Percentiles rank a stretch among this genome's conserved stretches.
Conservation (phyloP, 2,329 filamentous ascomycete species). For the Cryphonectria naterciae region DNA sequence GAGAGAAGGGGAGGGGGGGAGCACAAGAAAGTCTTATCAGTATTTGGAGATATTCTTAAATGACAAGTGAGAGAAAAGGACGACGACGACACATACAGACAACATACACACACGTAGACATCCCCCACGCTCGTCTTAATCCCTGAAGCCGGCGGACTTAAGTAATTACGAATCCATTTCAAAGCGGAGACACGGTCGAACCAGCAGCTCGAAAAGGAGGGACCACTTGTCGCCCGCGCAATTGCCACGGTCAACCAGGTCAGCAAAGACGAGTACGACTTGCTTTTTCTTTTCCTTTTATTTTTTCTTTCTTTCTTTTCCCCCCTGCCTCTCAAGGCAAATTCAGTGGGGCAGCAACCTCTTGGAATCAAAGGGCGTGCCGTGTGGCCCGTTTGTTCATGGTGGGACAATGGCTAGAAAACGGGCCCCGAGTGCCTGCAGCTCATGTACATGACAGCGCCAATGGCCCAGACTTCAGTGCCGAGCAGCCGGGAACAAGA, state of each 20-base stretch:
- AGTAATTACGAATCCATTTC: slow-evolving; percentile 15
- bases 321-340: neutral
- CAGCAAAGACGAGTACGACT: neutral
- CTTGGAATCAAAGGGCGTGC: neutral
- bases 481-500: slow-evolving; percentile 6
- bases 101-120: neutral
- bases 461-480: neutral
- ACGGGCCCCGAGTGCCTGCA: neutral
- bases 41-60: neutral
- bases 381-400: neutral
- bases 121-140: neutral
- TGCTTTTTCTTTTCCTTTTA: neutral
- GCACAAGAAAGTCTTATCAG: too few relatives aligned
- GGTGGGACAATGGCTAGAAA: neutral
- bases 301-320: too few relatives aligned
- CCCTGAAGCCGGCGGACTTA: slow-evolving; percentile 9
- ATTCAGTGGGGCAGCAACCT: neutral
- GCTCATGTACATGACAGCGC: neutral
- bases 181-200: neutral
- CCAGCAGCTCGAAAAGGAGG: neutral
- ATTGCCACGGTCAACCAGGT: neutral
- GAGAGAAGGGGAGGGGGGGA: too few relatives aligned
- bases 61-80: neutral
- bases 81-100: neutral
- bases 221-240: neutral